Evolutionary conservation across 345 rosid genomes (phyloP).

Genomic region (Salix viminalis): DNA sequence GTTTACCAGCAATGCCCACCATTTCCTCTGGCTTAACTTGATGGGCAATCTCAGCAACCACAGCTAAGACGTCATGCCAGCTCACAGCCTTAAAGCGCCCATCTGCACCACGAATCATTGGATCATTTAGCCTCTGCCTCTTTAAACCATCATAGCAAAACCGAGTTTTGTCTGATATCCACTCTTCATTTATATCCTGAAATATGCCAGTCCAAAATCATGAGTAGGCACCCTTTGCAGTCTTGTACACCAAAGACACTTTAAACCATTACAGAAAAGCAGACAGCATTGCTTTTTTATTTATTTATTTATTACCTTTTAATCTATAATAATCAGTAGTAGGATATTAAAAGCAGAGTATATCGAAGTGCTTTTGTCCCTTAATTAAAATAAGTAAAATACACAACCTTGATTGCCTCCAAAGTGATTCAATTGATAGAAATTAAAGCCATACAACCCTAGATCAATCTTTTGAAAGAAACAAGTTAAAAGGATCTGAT

Average conservation of each 20-base stretch:
- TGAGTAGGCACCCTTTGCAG: constrained; percentile 6
- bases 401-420: not conserved
- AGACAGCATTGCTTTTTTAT: not conserved
- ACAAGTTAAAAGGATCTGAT: not conserved
- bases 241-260: not conserved
- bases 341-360: not conserved
- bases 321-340: not conserved
- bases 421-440: not conserved
- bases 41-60: constrained; percentile 76
- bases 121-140: constrained; percentile 97
- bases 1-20: constrained; percentile 84
- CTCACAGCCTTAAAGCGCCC: constrained; percentile 84
- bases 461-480: not conserved
- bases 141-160: constrained; percentile 94
- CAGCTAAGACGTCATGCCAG: constrained; percentile 95
- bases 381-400: not conserved
- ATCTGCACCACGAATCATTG: constrained; percentile 91
- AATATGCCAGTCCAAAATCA: constrained; percentile 16
- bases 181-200: constrained; percentile 98
- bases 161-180: constrained; percentile 99
- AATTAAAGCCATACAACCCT: not conserved
- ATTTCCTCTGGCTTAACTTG: constrained; percentile 81
- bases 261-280: not conserved
- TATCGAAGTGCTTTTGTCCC: not conserved
- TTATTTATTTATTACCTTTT: not conserved